Conservation (phyloP, 2,329 filamentous ascomycete genomes). For the Purpureocillium lavendulum region DNA sequence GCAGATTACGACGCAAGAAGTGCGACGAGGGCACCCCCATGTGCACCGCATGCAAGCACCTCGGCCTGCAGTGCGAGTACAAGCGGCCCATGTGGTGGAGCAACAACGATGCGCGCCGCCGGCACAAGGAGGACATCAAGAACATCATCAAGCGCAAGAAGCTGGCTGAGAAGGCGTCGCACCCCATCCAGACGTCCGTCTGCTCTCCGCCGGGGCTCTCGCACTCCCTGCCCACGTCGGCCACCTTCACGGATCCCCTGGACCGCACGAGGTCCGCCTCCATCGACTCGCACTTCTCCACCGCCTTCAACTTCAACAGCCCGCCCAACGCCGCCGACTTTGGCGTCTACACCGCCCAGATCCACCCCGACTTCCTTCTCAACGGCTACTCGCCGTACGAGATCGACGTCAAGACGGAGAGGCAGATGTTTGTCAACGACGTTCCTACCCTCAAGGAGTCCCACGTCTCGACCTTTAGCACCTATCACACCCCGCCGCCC, state of each 20-base stretch:
- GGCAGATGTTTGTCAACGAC: slow-evolving; percentile 89
- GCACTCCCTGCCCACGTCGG: slow-evolving; percentile 73
- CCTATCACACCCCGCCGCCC: slow-evolving; percentile 72
- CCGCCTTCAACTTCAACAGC: slow-evolving; percentile 66
- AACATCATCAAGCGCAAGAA: slow-evolving; percentile 96
- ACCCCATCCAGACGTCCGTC: slow-evolving; percentile 45
- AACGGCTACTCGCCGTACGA: slow-evolving; percentile 70
- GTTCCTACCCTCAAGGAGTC: slow-evolving; percentile 79
- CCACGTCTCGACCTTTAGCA: slow-evolving; percentile 85
- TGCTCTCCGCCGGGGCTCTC: slow-evolving; percentile 70
- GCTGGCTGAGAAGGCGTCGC: slow-evolving; percentile 73
- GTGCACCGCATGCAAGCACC: slow-evolving; percentile 60
- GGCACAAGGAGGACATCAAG: slow-evolving; percentile 94
- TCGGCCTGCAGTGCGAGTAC: slow-evolving; percentile 88
- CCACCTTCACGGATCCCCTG: slow-evolving; percentile 67
- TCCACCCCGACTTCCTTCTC: slow-evolving; percentile 54
- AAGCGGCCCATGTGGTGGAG: slow-evolving; percentile 97
- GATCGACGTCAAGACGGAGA: slow-evolving; percentile 91
- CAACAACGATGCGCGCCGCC: slow-evolving; percentile 76
- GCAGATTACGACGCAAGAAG: slow-evolving; percentile 59
- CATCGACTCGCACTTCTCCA: slow-evolving; percentile 70
- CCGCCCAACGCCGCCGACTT: slow-evolving; percentile 45
- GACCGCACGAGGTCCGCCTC: slow-evolving; percentile 68
- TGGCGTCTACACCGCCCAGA: slow-evolving; percentile 54
- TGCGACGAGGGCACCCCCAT: slow-evolving; percentile 56